phyloP scores from a whole-genome alignment of 805 yeast genomes.

The Pichia nakasei region DNA sequence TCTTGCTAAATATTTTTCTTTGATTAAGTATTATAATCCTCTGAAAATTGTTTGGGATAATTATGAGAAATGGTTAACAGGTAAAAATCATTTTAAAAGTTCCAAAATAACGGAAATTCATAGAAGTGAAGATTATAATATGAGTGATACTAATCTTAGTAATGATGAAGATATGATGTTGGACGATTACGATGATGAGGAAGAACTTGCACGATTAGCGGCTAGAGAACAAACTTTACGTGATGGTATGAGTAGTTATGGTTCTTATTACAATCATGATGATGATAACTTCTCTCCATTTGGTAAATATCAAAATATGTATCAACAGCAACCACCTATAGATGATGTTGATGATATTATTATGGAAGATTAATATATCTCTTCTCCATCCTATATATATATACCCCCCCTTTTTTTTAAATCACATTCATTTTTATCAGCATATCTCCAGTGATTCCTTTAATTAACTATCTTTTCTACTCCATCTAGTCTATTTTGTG shows the following conservation, averaged over 20 bases:
- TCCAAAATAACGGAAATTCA: background rate
- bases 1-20: constrained; percentile 12
- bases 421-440: too few species aligned
- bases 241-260: constrained; percentile 12
- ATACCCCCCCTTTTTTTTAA: too few species aligned
- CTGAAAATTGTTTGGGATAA: constrained; percentile 10
- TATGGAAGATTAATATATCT: constrained; percentile 5
- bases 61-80: constrained; percentile 8
- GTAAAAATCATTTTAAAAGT: background rate
- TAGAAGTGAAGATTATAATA: background rate
- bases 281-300: constrained; percentile 8
- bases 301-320: too few species aligned
- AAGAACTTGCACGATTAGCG: background rate
- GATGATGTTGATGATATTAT: constrained; percentile 6
- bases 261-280: constrained; percentile 10
- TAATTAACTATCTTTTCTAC: too few species aligned
- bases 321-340: background rate
- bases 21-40: constrained; percentile 14
- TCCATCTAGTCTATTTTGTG: too few species aligned
- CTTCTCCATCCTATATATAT: too few species aligned
- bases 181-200: background rate
- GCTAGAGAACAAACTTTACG: constrained; percentile 1
- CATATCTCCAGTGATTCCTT: too few species aligned
- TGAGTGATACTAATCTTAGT: background rate
- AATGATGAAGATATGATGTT: constrained; percentile 5